Percentiles rank a stretch among this genome's conserved stretches.
Conservation (phyloP, 495 filamentous ascomycete species). For the Penicillium argentinense region DNA sequence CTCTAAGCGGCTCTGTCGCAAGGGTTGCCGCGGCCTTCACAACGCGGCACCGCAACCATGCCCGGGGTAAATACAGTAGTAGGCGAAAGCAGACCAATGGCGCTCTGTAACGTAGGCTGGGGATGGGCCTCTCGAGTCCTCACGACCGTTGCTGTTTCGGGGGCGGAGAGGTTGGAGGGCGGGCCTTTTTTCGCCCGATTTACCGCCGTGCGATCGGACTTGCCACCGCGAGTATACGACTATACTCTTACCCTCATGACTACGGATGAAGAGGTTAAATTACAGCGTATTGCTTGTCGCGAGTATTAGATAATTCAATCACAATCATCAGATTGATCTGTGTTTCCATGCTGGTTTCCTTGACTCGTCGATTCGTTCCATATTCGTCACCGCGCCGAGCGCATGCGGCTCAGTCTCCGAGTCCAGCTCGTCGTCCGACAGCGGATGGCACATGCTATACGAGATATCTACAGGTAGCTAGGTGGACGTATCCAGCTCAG, state of each 20-base stretch:
- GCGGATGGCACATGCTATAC: too few species aligned
- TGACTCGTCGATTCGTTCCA: too few species aligned
- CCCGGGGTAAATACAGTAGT: not conserved
- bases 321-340: too few species aligned
- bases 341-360: too few species aligned
- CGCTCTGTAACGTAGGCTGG: not conserved
- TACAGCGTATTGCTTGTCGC: too few species aligned
- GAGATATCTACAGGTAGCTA: too few species aligned
- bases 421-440: conserved; percentile 2
- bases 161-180: conserved; percentile 17
- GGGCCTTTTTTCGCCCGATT: conserved; percentile 27
- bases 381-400: too few species aligned
- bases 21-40: conserved; percentile 20
- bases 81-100: not conserved
- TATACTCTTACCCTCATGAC: too few species aligned
- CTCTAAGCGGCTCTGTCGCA: conserved; percentile 10
- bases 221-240: not conserved
- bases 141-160: too few species aligned
- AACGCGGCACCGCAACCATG: conserved; percentile 2
- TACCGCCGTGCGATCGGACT: conserved; percentile 25
- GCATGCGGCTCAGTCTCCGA: not conserved
- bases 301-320: too few species aligned
- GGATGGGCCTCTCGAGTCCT: not conserved
- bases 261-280: too few species aligned
- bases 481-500: too few species aligned